Conservation (phyloP, 768 basidiomycete genomes). For the Tricholoma matsutake region DNA sequence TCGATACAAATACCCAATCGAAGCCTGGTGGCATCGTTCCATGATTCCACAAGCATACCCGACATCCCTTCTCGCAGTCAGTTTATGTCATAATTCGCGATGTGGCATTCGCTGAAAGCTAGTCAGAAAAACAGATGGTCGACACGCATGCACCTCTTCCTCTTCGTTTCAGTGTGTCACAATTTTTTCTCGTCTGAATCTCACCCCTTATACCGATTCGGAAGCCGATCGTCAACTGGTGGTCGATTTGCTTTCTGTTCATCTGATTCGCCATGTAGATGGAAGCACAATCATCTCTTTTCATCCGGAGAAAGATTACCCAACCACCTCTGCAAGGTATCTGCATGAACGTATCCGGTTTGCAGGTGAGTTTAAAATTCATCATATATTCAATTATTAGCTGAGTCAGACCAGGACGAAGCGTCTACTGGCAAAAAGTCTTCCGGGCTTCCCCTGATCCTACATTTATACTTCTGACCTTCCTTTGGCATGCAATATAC, state of each 20-base stretch:
- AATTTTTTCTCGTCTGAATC: not conserved
- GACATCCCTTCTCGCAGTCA: not conserved
- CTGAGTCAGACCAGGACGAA: conserved; percentile 13
- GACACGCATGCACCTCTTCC: conserved; percentile 39
- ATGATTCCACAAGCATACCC: not conserved
- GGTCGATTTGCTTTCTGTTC: conserved; percentile 48
- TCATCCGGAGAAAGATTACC: conserved; percentile 37
- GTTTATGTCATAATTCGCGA: not conserved
- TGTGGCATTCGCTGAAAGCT: not conserved
- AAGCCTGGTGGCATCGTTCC: not conserved
- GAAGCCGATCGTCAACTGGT: conserved; percentile 33
- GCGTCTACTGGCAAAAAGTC: conserved; percentile 26
- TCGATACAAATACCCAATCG: conserved; percentile 23
- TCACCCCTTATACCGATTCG: not conserved
- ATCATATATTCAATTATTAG: not conserved
- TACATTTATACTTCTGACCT: conserved; percentile 23
- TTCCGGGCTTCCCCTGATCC: conserved; percentile 20
- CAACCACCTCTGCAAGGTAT: conserved; percentile 39
- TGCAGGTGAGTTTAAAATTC: conserved; percentile 30
- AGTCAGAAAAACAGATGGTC: conserved; percentile 29
- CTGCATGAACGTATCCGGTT: conserved; percentile 47
- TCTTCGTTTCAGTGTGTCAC: conserved; percentile 29
- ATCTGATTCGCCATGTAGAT: conserved; percentile 43
- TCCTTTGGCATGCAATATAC: conserved; percentile 26
- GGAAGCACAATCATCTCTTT: conserved; percentile 52